Evolutionary conservation across 371 early-diverging fungal genomes (phyloP).

Genomic region (Circinella minor): DNA sequence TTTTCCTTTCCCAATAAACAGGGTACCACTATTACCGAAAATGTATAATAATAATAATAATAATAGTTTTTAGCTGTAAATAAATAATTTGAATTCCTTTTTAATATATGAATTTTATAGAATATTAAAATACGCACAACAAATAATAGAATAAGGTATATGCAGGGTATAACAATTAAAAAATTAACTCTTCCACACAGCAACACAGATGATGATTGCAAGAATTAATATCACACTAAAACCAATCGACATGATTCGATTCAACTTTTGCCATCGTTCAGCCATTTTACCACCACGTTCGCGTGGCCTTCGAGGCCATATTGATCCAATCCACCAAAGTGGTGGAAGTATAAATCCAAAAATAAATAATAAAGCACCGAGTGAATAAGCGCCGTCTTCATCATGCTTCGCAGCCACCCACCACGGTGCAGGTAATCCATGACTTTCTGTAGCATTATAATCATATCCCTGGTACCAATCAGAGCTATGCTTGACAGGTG

Average conservation of each 20-base stretch:
- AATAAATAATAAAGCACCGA: constrained; percentile 39
- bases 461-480: constrained; percentile 16
- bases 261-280: constrained; percentile 47
- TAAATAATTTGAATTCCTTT: too few relatives aligned
- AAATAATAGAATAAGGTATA: not conserved
- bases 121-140: not conserved
- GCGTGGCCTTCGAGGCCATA: constrained; percentile 36
- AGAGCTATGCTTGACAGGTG: not conserved
- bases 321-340: constrained; percentile 51
- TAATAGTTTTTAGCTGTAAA: too few relatives aligned
- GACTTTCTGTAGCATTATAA: constrained; percentile 15
- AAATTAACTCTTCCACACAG: constrained; percentile 19
- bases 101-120: not conserved
- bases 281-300: constrained; percentile 49
- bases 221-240: constrained; percentile 44
- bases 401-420: constrained; percentile 34
- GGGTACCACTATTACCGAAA: too few relatives aligned
- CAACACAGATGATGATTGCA: constrained; percentile 35
- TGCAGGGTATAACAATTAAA: constrained; percentile 1
- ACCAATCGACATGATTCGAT: constrained; percentile 47
- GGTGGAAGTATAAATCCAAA: constrained; percentile 52
- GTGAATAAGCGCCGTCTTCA: constrained; percentile 39
- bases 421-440: constrained; percentile 21
- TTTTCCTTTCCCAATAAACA: not conserved
- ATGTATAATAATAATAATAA: too few relatives aligned